Evolutionary conservation across 257 asterid species (phyloP).

Genomic region (Nicotiana benthamiana): DNA sequence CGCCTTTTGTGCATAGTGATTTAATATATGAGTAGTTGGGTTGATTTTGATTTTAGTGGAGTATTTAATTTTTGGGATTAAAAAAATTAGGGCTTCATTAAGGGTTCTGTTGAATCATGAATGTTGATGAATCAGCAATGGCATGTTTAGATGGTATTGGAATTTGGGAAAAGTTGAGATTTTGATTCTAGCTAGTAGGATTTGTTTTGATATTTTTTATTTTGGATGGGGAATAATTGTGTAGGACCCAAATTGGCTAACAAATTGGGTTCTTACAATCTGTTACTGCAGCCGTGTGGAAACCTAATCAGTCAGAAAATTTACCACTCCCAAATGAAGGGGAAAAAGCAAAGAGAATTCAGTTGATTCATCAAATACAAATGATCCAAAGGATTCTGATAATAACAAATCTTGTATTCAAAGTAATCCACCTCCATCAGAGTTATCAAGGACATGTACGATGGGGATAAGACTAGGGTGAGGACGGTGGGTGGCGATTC

Average conservation of each 20-base stretch:
- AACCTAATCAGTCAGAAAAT: conserved; percentile 36
- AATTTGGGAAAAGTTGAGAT: conserved; percentile 19
- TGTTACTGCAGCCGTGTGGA: conserved; percentile 63
- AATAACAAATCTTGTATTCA: conserved; percentile 14
- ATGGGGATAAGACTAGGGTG: too few species aligned
- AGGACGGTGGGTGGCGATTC: too few species aligned
- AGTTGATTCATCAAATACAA: conserved; percentile 11
- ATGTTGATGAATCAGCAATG: background rate
- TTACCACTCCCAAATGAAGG: conserved; percentile 38
- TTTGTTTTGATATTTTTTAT: too few species aligned
- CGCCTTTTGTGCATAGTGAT: background rate
- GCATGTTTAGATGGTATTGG: background rate
- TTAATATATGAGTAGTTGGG: too few species aligned
- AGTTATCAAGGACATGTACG: too few species aligned
- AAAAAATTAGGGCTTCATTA: background rate
- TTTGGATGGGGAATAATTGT: conserved; percentile 60
- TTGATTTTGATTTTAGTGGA: background rate
- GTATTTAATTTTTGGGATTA: background rate
- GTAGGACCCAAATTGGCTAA: conserved; percentile 58
- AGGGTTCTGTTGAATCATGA: background rate
- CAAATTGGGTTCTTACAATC: conserved; percentile 74
- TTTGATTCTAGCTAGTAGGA: conserved; percentile 1
- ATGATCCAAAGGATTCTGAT: background rate
- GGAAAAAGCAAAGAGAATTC: conserved; percentile 24
- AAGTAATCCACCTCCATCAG: conserved; percentile 34